Evolutionary conservation across 192 early-diverging fungal genomes (phyloP).

Genomic region (Backusella macrospora): DNA sequence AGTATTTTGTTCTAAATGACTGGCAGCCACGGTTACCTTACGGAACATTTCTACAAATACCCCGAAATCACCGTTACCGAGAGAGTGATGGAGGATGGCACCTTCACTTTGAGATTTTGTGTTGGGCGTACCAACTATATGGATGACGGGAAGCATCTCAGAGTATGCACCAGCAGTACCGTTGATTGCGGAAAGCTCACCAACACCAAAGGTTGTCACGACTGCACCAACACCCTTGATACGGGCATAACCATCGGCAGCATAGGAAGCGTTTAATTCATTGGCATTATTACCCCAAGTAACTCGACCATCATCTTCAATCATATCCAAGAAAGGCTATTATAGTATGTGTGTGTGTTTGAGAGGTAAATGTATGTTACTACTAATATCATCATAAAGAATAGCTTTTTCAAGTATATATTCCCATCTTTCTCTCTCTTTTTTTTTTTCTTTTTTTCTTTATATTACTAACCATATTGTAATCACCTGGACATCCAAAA

Average conservation of each 20-base stretch:
- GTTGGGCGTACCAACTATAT: conserved; percentile 53
- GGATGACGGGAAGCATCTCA: conserved; percentile 53
- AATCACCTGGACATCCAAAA: conserved; percentile 52
- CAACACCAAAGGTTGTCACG: conserved; percentile 52
- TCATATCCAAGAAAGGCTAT: conserved; percentile 29
- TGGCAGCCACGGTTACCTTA: conserved; percentile 44
- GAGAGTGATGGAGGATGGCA: conserved; percentile 51
- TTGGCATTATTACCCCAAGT: conserved; percentile 46
- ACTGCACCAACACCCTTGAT: conserved; percentile 41
- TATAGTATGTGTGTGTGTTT: too few relatives aligned
- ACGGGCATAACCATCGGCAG: conserved; percentile 53
- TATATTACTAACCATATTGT: conserved; percentile 42
- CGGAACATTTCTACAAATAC: conserved; percentile 47
- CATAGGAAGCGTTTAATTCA: too few relatives aligned
- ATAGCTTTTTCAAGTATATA: not conserved
- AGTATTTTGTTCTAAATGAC: conserved; percentile 31
- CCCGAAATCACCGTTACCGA: conserved; percentile 51
- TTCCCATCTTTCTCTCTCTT: not conserved
- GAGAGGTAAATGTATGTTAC: too few relatives aligned
- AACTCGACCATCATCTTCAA: conserved; percentile 38
- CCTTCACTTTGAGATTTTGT: conserved; percentile 47
- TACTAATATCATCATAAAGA: too few relatives aligned
- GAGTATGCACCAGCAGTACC: conserved; percentile 49
- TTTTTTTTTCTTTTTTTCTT: not conserved
- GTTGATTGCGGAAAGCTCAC: conserved; percentile 48